Base-by-base conservation (phyloP, 2,329 filamentous ascomycete species). In the Ceratocystis variospora region DNA sequence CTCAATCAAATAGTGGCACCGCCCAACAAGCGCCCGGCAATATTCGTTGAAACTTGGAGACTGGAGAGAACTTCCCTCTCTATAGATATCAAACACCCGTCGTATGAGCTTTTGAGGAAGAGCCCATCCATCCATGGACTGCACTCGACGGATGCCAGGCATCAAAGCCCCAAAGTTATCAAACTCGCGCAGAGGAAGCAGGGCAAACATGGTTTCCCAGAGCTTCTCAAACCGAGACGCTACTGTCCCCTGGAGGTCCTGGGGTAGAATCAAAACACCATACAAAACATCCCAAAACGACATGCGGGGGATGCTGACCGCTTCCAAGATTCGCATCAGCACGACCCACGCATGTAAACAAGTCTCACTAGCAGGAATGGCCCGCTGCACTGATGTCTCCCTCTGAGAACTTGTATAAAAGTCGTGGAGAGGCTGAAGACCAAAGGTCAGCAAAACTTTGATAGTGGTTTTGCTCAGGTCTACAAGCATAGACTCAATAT, bases 11-110 rank as follows among this genome's bases (percentile, higher is more conserved):
- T 82, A 81, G 71, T 87, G 80, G 68, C 85, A 88, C 37, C 86
- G 81, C 19, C 78, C 78, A 41, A 87, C 75, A 3, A 86, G 72
- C 5, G 82, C 80, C 19, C 81, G 79, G 68, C 82, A 85, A 70
- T 88, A 88, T 68, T 82, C 81, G 69, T 87, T 87, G 76, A 87
- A 87, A 71, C 82, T 81, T 1, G 83, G 77, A 0, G 79, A 73
- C 70, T 87, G 85, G 25, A 78, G 78, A 4, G 55, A n/a, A 2
- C 73, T 71, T 65, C 84, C 82, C n/a, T 74, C 73, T 68, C 78
- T 77, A 71, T 87, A 88, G 1, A 86, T 71, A 22, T 81, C 74
- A 65, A 87, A 85, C 12, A 87, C 78, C 5, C 78, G 78, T 69
- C 78, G 82, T 61, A 87, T 69, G 37, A 87, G 71, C 66, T 77